Evolutionary conservation across 2,329 filamentous ascomycete species (phyloP), one percentile per base, ranked within the genome.

Genomic region (Paraconiothyrium brasiliense): DNA sequence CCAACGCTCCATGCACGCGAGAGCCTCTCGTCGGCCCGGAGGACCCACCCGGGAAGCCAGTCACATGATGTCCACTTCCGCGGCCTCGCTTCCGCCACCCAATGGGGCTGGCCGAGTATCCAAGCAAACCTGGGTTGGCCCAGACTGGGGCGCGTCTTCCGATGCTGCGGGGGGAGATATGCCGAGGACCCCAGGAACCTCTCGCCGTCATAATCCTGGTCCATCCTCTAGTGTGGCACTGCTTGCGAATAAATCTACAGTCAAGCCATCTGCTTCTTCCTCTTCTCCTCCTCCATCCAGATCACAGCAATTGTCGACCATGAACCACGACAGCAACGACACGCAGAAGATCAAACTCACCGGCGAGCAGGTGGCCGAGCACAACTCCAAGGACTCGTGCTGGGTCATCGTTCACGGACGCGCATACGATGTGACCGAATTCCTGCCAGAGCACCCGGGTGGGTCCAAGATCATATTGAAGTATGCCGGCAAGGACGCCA

Each of bases 401-500:
- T 92, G 90, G 90, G 85, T 92, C 61, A 88, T 90, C 20, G 84
- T 92, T 24, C 85, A 91, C 73, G 85, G 85, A 49, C 84, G 86
- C 68, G 88, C 92, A 32, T 91, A 89, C 80, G 87, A 92, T 74
- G 78, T 92, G 48, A 89, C 87, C 27, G 83, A 86, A 16, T 92
- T 92, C 73, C 82, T 87, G 10, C 84, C 85, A n/a, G 82, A 87
- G 61, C 87, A 89, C 73, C 87, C 87, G 4, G 87, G 88, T 34
- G 87, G 87, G 41, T 86, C 89, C 68, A 95, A 94, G 76, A 96
- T 98, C 78, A 98, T 99, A 73, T 86, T 99, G 67, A 97, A 97
- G 82, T 97, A 97, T 66, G 67, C 76, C 20, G 76, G 76, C 67
- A 75, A 76, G 59, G 76, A 78, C 59, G 75, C 75, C n/a, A 78